These are phyloP conservation scores for Pseudogymnoascus sp. DNA, from an alignment of 2,329 filamentous ascomycete genomes.

Conservation along the genomic window DNA sequence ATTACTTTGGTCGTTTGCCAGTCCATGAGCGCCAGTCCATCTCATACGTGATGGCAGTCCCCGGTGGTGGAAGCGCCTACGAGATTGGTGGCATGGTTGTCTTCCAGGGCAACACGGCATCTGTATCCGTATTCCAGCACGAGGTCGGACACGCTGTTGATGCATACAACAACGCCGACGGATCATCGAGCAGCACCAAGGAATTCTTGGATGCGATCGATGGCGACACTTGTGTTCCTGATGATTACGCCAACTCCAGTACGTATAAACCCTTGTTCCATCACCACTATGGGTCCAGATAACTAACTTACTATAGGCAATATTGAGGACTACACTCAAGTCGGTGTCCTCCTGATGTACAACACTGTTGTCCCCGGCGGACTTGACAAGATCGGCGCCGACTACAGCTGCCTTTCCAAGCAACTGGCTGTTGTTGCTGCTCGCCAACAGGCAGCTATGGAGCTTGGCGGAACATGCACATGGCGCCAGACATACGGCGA, in stretches of 20 bases:
- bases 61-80: slow-evolving; percentile 14
- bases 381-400: slow-evolving; percentile 19
- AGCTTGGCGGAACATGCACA: neutral
- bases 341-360: slow-evolving; percentile 20
- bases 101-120: slow-evolving; percentile 10
- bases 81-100: slow-evolving; percentile 19
- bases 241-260: slow-evolving; percentile 18
- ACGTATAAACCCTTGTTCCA: slow-evolving; percentile 16
- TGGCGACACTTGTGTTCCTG: slow-evolving; percentile 4
- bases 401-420: slow-evolving; percentile 21
- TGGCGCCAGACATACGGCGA: neutral
- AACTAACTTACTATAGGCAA: slow-evolving; percentile 19
- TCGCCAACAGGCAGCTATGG: neutral
- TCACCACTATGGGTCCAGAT: neutral
- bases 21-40: slow-evolving; percentile 25
- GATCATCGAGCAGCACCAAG: slow-evolving; percentile 2
- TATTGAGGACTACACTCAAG: slow-evolving; percentile 24
- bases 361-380: slow-evolving; percentile 24
- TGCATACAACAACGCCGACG: slow-evolving; percentile 4
- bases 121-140: slow-evolving; percentile 5
- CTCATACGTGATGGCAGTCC: slow-evolving; percentile 20
- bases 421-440: slow-evolving; percentile 10
- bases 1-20: slow-evolving; percentile 24
- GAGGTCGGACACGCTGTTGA: slow-evolving; percentile 9
- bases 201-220: slow-evolving; percentile 2